Base-by-base conservation (phyloP, 371 early-diverging fungal genomes). In the Mucor circinelloides region DNA sequence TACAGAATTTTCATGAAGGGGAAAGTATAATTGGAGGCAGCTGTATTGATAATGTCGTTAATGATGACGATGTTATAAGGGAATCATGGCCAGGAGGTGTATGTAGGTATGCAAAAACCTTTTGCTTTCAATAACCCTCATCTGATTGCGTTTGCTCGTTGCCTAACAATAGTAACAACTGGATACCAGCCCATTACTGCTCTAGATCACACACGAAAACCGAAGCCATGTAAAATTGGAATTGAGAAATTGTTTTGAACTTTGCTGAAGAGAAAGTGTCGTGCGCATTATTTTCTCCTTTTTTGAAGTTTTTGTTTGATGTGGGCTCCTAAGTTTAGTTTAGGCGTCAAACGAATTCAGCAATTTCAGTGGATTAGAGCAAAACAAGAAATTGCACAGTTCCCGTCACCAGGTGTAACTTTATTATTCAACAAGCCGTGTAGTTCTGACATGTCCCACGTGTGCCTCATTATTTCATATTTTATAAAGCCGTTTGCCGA, bases 401-500 rank as follows among this genome's bases (percentile, higher is more conserved):
- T 50, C 50, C 50, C 50, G 50, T 50, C 50, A 50, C 50, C 50
- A 50, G 50, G 50, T 50, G 50, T 44, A 44, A 44, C 44, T 44
- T 23, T 28, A 27, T 54, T 54, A 27, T 54, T 27, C 28, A 54
- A 54, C 54, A 54, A 28, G 54, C 31, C n/a, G n/a, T 57, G 58
- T 63, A 28, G 55, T 63, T 64, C 64, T 64, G 64, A 64, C 64
- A 64, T 56, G 46, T 31, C 40, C 56, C 64, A 64, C 64, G 64
- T 64, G 64, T 42, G 42, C 21, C 64, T 56, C 23, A 38, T 52
- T 61, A 61, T 54, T 23, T 34, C 34, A 50, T 50, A 50, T 25
- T 25, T 21, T 34, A 36, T 58, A 38, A 58, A 38, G 38, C 32
- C 58, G 27, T 56, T 40, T 58, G 66, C 42, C 60, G 66, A 66